Conservation (phyloP, 257 asterid genomes). For the Scutellaria galericulata region DNA sequence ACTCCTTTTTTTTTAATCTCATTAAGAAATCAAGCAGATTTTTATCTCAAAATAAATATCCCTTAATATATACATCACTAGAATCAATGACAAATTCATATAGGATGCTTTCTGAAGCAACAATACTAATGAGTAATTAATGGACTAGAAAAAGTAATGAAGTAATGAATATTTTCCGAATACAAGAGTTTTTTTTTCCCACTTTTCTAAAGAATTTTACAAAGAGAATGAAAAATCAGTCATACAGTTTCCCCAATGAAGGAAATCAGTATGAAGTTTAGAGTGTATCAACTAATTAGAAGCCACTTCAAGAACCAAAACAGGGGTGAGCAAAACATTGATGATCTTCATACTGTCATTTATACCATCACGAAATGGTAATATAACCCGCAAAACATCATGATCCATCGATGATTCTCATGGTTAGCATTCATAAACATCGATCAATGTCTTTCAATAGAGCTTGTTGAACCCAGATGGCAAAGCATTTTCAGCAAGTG, state of each 20-base stretch:
- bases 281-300: not conserved
- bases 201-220: not conserved
- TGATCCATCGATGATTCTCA: not conserved
- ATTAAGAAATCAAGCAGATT: too few species aligned
- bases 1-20: too few species aligned
- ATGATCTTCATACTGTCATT: too few species aligned
- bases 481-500: slow-evolving; percentile 54
- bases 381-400: not conserved
- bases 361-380: too few species aligned
- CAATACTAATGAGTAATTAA: too few species aligned
- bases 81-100: not conserved
- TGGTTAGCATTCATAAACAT: not conserved
- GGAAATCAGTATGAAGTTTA: not conserved
- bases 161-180: not conserved
- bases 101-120: not conserved
- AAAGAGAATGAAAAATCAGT: not conserved
- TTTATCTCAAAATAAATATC: too few species aligned
- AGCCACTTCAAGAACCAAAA: not conserved
- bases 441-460: slow-evolving; percentile 40
- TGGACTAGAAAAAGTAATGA: too few species aligned
- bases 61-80: too few species aligned
- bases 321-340: not conserved
- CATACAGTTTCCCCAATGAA: not conserved
- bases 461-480: slow-evolving; percentile 72
- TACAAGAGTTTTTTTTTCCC: not conserved